These are phyloP conservation scores for Dacryopinax spathularia DNA, from an alignment of 768 basidiomycete species.

Conservation along the genomic window DNA sequence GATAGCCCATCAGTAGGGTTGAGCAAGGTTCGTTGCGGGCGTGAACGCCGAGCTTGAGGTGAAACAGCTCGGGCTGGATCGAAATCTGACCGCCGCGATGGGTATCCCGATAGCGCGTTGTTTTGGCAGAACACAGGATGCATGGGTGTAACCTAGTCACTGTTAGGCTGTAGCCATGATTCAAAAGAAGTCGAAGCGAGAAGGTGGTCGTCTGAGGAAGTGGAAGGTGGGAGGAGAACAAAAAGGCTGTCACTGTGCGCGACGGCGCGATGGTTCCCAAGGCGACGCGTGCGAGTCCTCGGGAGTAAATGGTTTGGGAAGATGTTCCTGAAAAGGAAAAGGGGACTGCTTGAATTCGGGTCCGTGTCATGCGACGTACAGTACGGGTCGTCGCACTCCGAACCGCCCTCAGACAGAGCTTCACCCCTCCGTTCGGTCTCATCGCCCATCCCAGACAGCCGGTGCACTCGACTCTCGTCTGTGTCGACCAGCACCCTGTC, in stretches of 20 bases:
- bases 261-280: background rate
- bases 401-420: too few relatives aligned
- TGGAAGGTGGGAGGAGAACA: background rate
- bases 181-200: too few relatives aligned
- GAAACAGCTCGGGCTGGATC: background rate
- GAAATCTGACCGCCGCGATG: background rate
- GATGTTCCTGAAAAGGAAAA: conserved; percentile 3
- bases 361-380: too few relatives aligned
- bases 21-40: too few relatives aligned
- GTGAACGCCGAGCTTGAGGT: background rate
- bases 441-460: background rate
- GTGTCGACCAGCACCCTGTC: too few relatives aligned
- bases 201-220: too few relatives aligned
- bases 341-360: background rate
- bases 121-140: background rate
- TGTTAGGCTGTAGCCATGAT: background rate
- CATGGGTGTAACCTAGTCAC: background rate
- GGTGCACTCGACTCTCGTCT: too few relatives aligned
- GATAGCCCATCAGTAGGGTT: too few relatives aligned
- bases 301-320: background rate
- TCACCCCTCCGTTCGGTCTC: too few relatives aligned
- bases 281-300: background rate
- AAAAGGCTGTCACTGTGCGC: background rate
- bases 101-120: background rate
- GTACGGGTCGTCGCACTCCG: too few relatives aligned